phyloP scores from a whole-genome alignment of 1,284 basidiomycete species.

The Garcileccinum viscosum region DNA sequence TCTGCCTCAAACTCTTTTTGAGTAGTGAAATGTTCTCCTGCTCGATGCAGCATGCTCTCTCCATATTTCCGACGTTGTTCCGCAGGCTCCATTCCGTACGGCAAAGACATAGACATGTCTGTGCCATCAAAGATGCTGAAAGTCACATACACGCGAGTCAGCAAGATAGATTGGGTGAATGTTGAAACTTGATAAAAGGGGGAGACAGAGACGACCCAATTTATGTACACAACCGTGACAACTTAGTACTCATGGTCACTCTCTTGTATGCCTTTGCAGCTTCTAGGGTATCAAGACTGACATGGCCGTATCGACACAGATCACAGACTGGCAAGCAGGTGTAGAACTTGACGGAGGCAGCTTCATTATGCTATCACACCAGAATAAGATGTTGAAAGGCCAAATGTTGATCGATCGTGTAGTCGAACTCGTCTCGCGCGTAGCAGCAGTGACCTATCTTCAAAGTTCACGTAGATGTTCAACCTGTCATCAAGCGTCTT shows the following conservation, averaged over 20 bases:
- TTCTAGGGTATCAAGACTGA: constrained; percentile 90
- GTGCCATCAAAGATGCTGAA: too few species aligned
- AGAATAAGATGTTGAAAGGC: constrained; percentile 1
- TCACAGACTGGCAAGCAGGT: too few species aligned
- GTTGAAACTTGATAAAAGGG: neutral
- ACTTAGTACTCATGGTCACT: constrained; percentile 77
- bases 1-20: constrained; percentile 82
- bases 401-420: constrained; percentile 80
- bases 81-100: too few species aligned
- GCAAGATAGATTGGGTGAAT: neutral
- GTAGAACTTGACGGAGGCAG: constrained; percentile 81
- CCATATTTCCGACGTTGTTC: constrained; percentile 90
- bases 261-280: constrained; percentile 88
- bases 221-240: constrained; percentile 82
- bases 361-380: constrained; percentile 75
- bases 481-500: constrained; percentile 86
- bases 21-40: constrained; percentile 64
- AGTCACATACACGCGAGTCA: neutral
- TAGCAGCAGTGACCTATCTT: constrained; percentile 97
- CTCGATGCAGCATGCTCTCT: constrained; percentile 79
- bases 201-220: constrained; percentile 16
- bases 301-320: constrained; percentile 83
- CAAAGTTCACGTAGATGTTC: constrained; percentile 89
- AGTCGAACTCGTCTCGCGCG: constrained; percentile 88
- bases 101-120: too few species aligned